Conservation (phyloP, 257 asterid genomes). For the Lithospermum erythrorhizon region DNA sequence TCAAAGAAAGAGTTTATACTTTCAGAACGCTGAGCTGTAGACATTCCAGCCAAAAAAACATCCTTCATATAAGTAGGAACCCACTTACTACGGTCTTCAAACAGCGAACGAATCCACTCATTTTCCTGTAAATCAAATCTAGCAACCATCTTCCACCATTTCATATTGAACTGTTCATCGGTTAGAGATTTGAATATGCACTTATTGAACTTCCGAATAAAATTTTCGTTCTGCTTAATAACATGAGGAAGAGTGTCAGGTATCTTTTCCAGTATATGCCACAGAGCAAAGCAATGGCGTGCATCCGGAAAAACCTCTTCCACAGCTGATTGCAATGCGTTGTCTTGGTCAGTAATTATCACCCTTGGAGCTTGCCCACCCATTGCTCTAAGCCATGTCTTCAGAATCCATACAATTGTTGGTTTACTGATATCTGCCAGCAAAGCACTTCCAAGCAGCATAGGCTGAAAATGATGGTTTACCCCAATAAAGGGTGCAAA, state of each 20-base stretch:
- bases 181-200: slow-evolving; percentile 69
- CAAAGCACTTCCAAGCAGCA: slow-evolving; percentile 78
- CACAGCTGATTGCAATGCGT: slow-evolving; percentile 49
- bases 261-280: slow-evolving; percentile 75
- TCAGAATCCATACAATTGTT: slow-evolving; percentile 80
- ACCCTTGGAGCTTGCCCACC: slow-evolving; percentile 76
- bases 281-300: slow-evolving; percentile 69
- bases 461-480: slow-evolving; percentile 92
- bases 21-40: slow-evolving; percentile 70
- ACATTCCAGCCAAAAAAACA: slow-evolving; percentile 74
- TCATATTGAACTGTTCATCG: slow-evolving; percentile 86
- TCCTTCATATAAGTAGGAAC: slow-evolving; percentile 68
- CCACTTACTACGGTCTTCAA: slow-evolving; percentile 78
- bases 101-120: slow-evolving; percentile 79
- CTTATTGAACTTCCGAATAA: slow-evolving; percentile 65
- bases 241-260: slow-evolving; percentile 63
- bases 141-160: slow-evolving; percentile 98
- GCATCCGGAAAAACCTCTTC: slow-evolving; percentile 69
- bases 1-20: slow-evolving; percentile 69
- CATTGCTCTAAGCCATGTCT: slow-evolving; percentile 91
- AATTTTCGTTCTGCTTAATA: slow-evolving; percentile 52
- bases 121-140: slow-evolving; percentile 83
- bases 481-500: slow-evolving; percentile 75
- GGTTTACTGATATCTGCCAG: slow-evolving; percentile 70
- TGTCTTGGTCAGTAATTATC: slow-evolving; percentile 71